Evolutionary conservation across 768 basidiomycete genomes (phyloP), one percentile per base, ranked within the genome.

Genomic region (Mycena galericulata): DNA sequence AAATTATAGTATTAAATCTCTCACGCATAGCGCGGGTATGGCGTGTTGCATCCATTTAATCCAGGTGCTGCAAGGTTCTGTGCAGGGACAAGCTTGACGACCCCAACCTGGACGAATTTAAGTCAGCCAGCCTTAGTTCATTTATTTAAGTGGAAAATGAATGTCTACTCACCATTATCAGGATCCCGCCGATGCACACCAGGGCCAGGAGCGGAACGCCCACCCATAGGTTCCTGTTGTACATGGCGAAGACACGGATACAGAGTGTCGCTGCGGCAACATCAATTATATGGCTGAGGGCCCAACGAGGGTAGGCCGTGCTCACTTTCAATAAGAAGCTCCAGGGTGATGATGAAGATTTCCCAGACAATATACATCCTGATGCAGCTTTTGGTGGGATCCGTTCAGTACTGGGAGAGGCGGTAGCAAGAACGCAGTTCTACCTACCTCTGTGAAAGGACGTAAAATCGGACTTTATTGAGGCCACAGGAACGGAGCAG

Each of bases 11-110:
- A 36, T 63, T 43, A 36, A 63, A 53, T 29, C 12, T 53, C 62
- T 63, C 62, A 63, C 62, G 53, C 26, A 55, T 30, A 45, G 62
- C 62, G 62, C 51, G 62, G 36, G 41, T 63, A 63, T 47, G 62
- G 49, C 62, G 62, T 40, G 32, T 63, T 51, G 50, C 63, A 65
- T 65, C 63, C 63, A 65, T 43, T 57, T 32, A 65, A 57, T 65
- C 63, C 63, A 57, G 63, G 63, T 54, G 55, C 63, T 49, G 54
- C 54, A 41, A 65, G 54, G 55, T 49, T 65, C 54, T 65, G 63
- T 55, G 54, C 41, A 3, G 53, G 45, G 41, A 40, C 53, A 55
- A 55, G 54, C 53, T 63, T 51, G 53, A 55, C 43, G 38, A 22
- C 30, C 53, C 49, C 62, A 30, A 63, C 50, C 62, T 63, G 43